Evolutionary conservation across 2,329 filamentous ascomycete genomes (phyloP).

Genomic region (Domatiomyces catenatus): DNA sequence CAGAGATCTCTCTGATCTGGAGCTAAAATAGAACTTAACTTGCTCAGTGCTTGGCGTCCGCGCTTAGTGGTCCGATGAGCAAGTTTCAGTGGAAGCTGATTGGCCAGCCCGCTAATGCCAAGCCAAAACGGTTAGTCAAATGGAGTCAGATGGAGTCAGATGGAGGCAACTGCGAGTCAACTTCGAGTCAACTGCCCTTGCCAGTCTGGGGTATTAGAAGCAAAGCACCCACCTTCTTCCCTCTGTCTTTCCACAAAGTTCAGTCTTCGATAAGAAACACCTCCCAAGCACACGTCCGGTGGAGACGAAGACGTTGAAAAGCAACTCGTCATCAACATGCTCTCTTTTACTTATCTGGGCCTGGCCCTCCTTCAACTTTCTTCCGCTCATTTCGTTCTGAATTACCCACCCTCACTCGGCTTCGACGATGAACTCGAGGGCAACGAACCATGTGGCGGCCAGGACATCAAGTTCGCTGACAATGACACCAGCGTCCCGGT

Average conservation of each 20-base stretch:
- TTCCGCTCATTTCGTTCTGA: constrained; percentile 42
- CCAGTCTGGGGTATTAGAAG: neutral
- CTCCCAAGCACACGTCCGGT: neutral
- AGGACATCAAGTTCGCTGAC: constrained; percentile 22
- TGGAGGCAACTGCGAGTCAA: too few relatives aligned
- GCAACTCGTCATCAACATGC: neutral
- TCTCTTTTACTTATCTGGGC: neutral
- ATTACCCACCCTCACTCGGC: constrained; percentile 37
- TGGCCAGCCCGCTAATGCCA: neutral
- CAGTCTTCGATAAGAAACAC: neutral
- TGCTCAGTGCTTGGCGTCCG: neutral
- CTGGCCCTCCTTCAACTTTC: neutral
- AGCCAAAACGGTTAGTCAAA: too few relatives aligned
- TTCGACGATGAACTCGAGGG: constrained; percentile 32
- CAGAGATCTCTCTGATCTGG: neutral
- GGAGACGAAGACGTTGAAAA: neutral
- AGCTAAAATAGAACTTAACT: neutral
- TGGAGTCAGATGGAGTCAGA: too few relatives aligned
- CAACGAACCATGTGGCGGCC: constrained; percentile 37
- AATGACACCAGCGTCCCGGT: constrained; percentile 35
- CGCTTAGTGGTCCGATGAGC: neutral
- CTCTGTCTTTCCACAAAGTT: neutral
- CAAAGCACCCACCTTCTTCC: neutral
- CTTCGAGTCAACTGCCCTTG: too few relatives aligned
- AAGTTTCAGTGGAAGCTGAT: neutral